These are phyloP conservation scores for Pseudofabraea citricarpa DNA, from an alignment of 2,329 filamentous ascomycete genomes.

Conservation along the genomic window DNA sequence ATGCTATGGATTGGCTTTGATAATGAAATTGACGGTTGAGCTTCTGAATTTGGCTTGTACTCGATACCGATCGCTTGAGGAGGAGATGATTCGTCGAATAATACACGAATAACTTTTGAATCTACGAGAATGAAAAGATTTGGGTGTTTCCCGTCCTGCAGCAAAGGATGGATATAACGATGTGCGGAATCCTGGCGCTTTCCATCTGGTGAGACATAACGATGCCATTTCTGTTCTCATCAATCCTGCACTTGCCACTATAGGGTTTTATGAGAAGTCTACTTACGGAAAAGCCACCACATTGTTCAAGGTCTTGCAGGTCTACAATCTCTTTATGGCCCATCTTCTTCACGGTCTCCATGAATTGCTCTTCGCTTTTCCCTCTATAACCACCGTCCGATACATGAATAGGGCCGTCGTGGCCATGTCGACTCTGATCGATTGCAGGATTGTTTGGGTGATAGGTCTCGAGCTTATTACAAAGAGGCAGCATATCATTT, in stretches of 20 bases:
- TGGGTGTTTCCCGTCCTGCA: conserved; percentile 43
- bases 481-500: conserved; percentile 46
- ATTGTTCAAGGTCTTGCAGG: conserved; percentile 43
- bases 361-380: conserved; percentile 42
- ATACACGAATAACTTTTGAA: conserved; percentile 48
- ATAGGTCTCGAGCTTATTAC: conserved; percentile 56
- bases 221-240: conserved; percentile 35
- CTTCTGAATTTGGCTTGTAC: conserved; percentile 44
- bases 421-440: conserved; percentile 40
- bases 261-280: neutral
- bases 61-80: conserved; percentile 55
- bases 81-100: conserved; percentile 42
- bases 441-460: conserved; percentile 16
- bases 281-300: conserved; percentile 28
- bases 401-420: conserved; percentile 49
- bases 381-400: conserved; percentile 43
- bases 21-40: conserved; percentile 29
- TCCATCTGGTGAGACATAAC: conserved; percentile 47
- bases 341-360: conserved; percentile 39
- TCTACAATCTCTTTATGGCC: conserved; percentile 50
- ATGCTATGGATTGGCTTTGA: conserved; percentile 26
- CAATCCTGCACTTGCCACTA: neutral
- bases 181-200: conserved; percentile 54
- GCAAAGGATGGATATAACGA: conserved; percentile 47
- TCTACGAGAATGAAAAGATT: conserved; percentile 57